A percentile compares a stretch with the other conserved stretches of the same genome.
Evolutionary conservation across 2,329 filamentous ascomycete species (phyloP).

Genomic region (Cercospora citrullina): DNA sequence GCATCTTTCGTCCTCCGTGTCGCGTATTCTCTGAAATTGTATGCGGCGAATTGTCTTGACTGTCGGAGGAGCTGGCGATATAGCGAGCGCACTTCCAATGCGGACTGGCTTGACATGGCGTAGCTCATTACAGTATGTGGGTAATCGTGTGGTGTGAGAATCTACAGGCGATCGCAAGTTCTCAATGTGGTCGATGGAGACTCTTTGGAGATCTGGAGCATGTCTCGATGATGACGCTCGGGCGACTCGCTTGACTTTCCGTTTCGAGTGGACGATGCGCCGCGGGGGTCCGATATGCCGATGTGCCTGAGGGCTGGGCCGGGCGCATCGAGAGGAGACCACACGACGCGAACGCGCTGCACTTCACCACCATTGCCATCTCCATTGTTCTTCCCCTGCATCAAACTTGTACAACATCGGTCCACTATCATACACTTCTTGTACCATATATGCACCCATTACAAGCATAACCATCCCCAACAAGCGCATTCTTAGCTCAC

Average conservation of each 20-base stretch:
- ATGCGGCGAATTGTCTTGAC: conserved; percentile 81
- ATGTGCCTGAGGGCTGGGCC: not conserved
- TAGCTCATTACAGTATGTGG: not conserved
- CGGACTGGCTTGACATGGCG: conserved; percentile 26
- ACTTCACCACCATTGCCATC: not conserved
- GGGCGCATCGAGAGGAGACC: not conserved
- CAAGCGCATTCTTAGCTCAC: not conserved
- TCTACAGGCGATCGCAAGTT: not conserved
- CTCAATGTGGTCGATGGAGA: not conserved
- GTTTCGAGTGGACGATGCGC: not conserved
- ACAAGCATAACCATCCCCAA: not conserved
- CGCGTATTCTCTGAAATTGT: conserved; percentile 98
- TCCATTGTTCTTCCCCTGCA: not conserved
- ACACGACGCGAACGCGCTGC: conserved; percentile 12
- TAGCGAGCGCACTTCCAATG: conserved; percentile 37
- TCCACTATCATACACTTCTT: not conserved
- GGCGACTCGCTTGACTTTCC: not conserved
- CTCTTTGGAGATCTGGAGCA: not conserved
- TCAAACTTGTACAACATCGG: not conserved
- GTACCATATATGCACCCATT: not conserved
- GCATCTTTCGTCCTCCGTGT: conserved; percentile 86
- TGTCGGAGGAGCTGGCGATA: conserved; percentile 91
- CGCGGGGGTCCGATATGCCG: conserved; percentile 19
- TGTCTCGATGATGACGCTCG: conserved; percentile 7
- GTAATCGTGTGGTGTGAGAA: not conserved